Base-by-base conservation (phyloP, 2,329 filamentous ascomycete genomes). In the Chaetomium sp. region DNA sequence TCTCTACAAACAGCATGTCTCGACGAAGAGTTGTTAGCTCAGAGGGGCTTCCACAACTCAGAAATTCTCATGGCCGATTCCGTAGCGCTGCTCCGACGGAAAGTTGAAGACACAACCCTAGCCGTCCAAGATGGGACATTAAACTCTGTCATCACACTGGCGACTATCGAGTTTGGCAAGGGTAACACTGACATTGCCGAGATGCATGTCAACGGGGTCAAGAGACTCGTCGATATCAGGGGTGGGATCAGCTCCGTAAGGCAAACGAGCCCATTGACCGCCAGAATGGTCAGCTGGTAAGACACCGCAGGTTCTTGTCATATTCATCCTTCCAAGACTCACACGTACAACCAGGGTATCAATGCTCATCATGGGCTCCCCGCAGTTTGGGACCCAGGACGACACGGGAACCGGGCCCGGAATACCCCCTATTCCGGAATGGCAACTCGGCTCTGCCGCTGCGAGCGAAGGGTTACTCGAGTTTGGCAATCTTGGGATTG, bases 101-200 rank as follows among this genome's bases (percentile, higher is more conserved):
- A 79, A 54, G 70, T 83, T 34, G 67, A 74, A 34, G 69, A 80
- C 58, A 59, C 68, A 0, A 69, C 70, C 0, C 58, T 78, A 2
- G 79, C 79, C 0, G 65, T 78, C 2, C 75, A 79, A 54, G 78
- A 82, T 52, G 78, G 72, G 19, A 84, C 80, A 0, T 71, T 83
- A 66, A 76, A 83, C 57, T 76, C 79, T 0, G 77, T 83, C 6
- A 74, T 83, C 43, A 83, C 79, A 0, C 62, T 83, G 56, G 79
- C 80, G 8, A 76, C 79, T 1, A 83, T 82, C 47, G 79, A 82
- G 77, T 75, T 74, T 57, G 79, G 79, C n/a, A 81, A 81, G 57
- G 76, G 78, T 0, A 79, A 81, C 36, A 62, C 69, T 0, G 61
- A 71, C 12, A 63, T 72, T 1, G 75, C 73, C 52, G 62, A 66